Evolutionary conservation across 1,284 basidiomycete species (phyloP).

Genomic region (Naganishia liquefaciens): DNA sequence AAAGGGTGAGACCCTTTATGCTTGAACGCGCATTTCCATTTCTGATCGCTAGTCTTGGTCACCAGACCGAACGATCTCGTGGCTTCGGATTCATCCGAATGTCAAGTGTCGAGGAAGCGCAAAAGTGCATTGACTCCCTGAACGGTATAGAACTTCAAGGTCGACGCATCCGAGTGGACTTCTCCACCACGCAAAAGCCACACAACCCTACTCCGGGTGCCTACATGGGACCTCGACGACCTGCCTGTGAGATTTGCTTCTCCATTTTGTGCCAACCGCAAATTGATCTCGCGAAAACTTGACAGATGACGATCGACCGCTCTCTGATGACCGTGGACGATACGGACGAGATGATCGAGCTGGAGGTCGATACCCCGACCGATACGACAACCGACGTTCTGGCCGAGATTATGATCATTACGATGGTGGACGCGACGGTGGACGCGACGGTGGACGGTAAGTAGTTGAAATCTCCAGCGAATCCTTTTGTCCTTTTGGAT

Average conservation of each 20-base stretch:
- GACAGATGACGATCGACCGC: constrained; percentile 56
- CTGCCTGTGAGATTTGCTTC: constrained; percentile 46
- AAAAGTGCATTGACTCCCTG: constrained; percentile 80
- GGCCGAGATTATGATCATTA: constrained; percentile 53
- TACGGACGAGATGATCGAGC: constrained; percentile 42
- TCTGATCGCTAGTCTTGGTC: constrained; percentile 1
- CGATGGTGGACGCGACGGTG: no score
- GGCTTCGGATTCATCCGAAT: constrained; percentile 98
- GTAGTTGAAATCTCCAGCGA: not conserved
- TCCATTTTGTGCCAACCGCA: constrained; percentile 16
- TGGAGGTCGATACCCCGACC: constrained; percentile 34
- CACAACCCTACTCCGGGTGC: constrained; percentile 96
- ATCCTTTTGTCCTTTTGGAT: not conserved
- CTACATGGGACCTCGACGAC: constrained; percentile 89
- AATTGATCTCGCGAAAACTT: not conserved
- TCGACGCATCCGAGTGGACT: constrained; percentile 93
- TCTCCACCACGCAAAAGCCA: constrained; percentile 86
- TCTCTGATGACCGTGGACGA: constrained; percentile 55
- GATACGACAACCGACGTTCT: constrained; percentile 56
- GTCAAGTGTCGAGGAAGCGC: constrained; percentile 81
- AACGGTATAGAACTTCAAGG: constrained; percentile 95
- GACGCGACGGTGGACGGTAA: constrained; percentile 39
- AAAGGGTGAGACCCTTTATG: constrained; percentile 66
- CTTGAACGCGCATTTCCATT: not conserved
- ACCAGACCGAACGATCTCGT: constrained; percentile 87